Evolutionary conservation across 176 grass and related monocot genomes (phyloP).

Genomic region (Neostapfia colusana): DNA sequence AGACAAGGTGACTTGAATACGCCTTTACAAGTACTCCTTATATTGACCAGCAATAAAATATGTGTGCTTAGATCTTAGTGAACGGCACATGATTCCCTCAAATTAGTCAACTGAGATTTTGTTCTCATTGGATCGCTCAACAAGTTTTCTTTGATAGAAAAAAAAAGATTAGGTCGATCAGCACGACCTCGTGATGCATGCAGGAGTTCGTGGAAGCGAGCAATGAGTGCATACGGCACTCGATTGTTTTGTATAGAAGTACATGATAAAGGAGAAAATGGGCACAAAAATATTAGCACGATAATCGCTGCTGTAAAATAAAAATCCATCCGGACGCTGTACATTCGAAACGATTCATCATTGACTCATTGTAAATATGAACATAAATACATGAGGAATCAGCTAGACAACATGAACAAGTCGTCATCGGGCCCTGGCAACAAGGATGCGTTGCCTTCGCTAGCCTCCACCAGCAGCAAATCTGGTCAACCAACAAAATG

Average conservation of each 20-base stretch:
- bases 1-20: conserved; percentile 7
- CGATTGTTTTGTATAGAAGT: not conserved
- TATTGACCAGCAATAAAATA: conserved; percentile 37
- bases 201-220: not conserved
- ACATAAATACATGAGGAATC: conserved; percentile 12
- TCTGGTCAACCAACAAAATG: not conserved
- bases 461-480: not conserved
- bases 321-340: not conserved
- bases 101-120: conserved; percentile 24
- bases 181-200: conserved; percentile 23
- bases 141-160: too few species aligned
- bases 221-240: not conserved
- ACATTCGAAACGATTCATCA: conserved; percentile 8
- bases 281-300: not conserved
- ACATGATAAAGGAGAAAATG: not conserved
- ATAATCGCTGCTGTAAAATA: not conserved
- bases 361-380: not conserved
- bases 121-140: not conserved
- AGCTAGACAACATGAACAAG: not conserved
- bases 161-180: not conserved
- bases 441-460: not conserved
- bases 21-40: not conserved
- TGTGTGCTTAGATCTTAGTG: not conserved
- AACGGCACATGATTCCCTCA: not conserved
- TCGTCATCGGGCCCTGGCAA: not conserved